Base-by-base conservation (phyloP, 1,139 yeast species). In the Zygoascus meyerae region DNA sequence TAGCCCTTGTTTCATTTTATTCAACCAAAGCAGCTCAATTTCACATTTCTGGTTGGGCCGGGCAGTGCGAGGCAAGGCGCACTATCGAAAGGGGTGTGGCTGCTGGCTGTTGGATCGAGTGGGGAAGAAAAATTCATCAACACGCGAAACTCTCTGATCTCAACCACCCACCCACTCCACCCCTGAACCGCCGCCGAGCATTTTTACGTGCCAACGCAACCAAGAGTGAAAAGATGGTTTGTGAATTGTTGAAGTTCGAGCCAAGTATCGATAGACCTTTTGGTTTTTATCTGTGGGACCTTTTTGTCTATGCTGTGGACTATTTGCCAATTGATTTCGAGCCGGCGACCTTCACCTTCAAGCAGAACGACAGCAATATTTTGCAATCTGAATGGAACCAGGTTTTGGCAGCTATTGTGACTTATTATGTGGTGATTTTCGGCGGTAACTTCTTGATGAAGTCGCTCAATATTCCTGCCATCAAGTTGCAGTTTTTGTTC, bases 271-370 rank as follows among this genome's bases (percentile, higher is more conserved):
- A 85, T 46, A 76, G 86, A 53, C 97, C 97, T 14, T 92, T 90
- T 66, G 98, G 98, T 43, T 55, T 92, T 46, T 77, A 85, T 60
- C 73, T 92, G 53, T 92, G 96, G 96, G 95, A 95, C 29, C 69
- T 90, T 51, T 87, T 92, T 67, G 79, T 82, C 61, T 70, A 69
- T 53, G 69, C 70, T 26, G 81, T 81, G 58, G 77, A 73, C 51
- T 49, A 61, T 45, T 28, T 37, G 11, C 16, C 33, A 17, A 48
- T 66, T 70, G 36, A 90, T 87, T 42, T 44, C 34, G 39, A 46
- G 30, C 34, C 57, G n/a, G 82, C 81, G 51, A 79, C 82, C 46
- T 92, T 92, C 63, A 70, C 75, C 58, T 92, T 86, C 63, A 66
- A 79, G 46, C 76, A 79, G 60, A 52, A 57, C 52, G 61, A 63